These are phyloP conservation scores for Chrysanthemum seticuspe DNA, from an alignment of 129 eudicot genomes.

Conservation along the genomic window DNA sequence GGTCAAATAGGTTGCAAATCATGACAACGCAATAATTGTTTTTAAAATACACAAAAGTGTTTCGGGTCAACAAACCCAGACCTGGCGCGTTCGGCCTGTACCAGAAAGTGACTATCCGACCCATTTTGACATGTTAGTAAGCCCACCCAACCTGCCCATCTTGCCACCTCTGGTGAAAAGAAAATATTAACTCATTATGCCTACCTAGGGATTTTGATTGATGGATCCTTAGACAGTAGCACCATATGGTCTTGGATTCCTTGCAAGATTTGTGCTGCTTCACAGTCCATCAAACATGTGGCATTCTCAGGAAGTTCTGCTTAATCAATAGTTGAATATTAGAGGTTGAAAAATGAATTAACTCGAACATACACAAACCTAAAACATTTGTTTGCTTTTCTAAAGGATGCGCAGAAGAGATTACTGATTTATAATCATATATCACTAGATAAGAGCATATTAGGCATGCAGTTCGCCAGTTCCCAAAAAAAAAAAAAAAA, in stretches of 20 bases:
- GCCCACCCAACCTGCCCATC: neutral
- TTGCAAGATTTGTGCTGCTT: slow-evolving; percentile 77
- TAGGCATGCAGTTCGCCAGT: no score
- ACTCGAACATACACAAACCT: neutral
- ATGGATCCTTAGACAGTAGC: slow-evolving; percentile 73
- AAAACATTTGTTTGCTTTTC: neutral
- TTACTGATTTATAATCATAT: neutral
- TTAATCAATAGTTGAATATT: slow-evolving; percentile 15
- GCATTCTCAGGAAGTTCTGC: slow-evolving; percentile 74
- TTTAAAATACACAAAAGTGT: no score
- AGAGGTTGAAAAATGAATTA: slow-evolving; percentile 14
- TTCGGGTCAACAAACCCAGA: no score
- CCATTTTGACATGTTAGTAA: neutral
- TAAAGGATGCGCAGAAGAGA: neutral
- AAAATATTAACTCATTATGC: slow-evolving; percentile 17
- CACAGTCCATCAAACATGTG: slow-evolving; percentile 79
- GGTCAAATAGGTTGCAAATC: slow-evolving; percentile 35
- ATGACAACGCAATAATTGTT: no score
- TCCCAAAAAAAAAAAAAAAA: no score
- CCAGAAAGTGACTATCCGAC: no score
- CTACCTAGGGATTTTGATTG: slow-evolving; percentile 77
- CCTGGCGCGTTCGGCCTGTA: no score
- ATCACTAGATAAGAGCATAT: neutral
- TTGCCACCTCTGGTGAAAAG: neutral
- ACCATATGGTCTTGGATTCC: slow-evolving; percentile 90